Evolutionary conservation across 2,329 filamentous ascomycete species (phyloP).

Genomic region (Talaromyces sp.): DNA sequence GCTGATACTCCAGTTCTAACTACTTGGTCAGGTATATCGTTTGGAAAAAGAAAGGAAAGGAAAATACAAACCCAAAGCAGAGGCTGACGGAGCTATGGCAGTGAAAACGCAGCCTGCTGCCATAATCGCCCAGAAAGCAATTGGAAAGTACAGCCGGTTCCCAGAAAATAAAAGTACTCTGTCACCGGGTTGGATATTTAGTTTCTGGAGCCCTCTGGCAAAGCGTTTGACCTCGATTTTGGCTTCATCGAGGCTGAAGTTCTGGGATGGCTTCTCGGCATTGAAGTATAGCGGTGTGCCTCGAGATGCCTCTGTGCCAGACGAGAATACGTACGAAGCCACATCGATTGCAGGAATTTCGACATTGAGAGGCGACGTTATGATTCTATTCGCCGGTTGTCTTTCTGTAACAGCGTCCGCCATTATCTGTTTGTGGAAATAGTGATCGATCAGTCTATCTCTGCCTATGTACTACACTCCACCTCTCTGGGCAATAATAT

Average conservation of each 20-base stretch:
- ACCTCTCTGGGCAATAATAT: no score
- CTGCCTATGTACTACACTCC: no score
- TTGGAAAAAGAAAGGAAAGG: neutral
- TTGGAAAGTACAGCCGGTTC: constrained; percentile 13
- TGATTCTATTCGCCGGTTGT: no score
- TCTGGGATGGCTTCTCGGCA: constrained; percentile 10
- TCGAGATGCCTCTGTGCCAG: constrained; percentile 4
- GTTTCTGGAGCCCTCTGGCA: constrained; percentile 9
- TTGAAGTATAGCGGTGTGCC: constrained; percentile 14
- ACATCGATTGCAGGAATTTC: constrained; percentile 13
- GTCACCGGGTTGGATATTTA: constrained; percentile 7
- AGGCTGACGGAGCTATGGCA: neutral
- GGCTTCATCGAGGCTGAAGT: constrained; percentile 12
- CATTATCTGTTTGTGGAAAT: no score
- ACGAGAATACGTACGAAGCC: constrained; percentile 12
- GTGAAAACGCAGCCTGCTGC: constrained; percentile 7
- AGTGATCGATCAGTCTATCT: no score
- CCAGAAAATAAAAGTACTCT: constrained; percentile 12
- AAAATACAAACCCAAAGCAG: constrained; percentile 6
- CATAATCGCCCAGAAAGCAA: constrained; percentile 1
- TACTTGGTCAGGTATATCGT: neutral
- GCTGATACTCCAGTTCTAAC: neutral
- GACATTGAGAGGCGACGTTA: constrained; percentile 10
- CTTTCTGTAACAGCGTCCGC: no score
- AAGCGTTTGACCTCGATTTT: constrained; percentile 11